These are phyloP conservation scores for Colletotrichum sp. DNA, from an alignment of 2,329 filamentous ascomycete species.

Conservation along the genomic window DNA sequence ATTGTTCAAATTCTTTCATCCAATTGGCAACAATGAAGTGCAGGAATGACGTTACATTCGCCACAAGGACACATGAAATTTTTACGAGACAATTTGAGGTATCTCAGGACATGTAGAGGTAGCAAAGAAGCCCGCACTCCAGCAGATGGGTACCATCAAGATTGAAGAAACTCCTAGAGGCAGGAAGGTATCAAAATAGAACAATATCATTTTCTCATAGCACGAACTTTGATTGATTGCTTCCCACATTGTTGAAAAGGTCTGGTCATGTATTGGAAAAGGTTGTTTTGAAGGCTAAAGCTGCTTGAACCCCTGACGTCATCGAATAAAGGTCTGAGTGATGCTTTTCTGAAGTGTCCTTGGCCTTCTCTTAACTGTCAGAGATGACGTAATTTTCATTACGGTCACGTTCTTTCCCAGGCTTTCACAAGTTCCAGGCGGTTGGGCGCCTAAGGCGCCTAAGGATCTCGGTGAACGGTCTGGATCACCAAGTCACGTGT, in stretches of 20 bases:
- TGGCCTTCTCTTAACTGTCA: not conserved
- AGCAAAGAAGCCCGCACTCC: not conserved
- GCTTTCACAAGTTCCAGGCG: not conserved
- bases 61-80: rapidly evolving
- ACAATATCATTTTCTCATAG: rapidly evolving
- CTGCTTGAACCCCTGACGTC: not conserved
- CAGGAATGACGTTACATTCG: rapidly evolving
- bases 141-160: not conserved
- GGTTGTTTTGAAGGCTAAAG: not conserved
- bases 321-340: not conserved
- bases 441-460: not conserved
- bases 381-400: not conserved
- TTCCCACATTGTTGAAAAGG: rapidly evolving
- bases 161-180: not conserved
- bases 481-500: constrained; percentile 13
- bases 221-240: not conserved
- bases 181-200: not conserved
- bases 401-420: not conserved
- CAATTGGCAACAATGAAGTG: not conserved
- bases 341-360: not conserved
- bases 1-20: not conserved
- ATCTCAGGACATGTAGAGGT: not conserved
- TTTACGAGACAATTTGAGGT: rapidly evolving
- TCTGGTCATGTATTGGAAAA: not conserved
- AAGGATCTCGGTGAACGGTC: not conserved